phyloP scores from a whole-genome alignment of 768 basidiomycete genomes.

The Lentinula aciculospora region DNA sequence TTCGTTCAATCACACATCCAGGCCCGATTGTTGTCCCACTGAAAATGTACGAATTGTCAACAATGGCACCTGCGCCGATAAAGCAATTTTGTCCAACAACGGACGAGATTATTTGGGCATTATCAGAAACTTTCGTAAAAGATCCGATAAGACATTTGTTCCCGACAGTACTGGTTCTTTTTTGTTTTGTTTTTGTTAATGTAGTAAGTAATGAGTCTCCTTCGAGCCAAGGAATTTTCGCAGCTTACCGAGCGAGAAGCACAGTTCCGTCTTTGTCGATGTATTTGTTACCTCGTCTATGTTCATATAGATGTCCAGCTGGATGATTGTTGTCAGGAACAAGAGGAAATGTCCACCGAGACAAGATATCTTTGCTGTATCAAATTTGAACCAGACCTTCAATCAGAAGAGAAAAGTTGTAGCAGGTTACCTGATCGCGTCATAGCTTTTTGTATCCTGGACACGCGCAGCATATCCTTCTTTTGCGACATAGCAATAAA shows the following conservation, averaged over 20 bases:
- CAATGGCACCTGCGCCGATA: conserved; percentile 64
- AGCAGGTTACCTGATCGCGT: conserved; percentile 64
- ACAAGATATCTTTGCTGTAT: conserved; percentile 82
- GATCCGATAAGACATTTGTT: conserved; percentile 85
- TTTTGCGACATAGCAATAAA: conserved; percentile 84
- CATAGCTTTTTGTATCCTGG: conserved; percentile 89
- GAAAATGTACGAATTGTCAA: conserved; percentile 79
- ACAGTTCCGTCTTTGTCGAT: conserved; percentile 77
- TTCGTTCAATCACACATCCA: conserved; percentile 64
- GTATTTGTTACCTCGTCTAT: conserved; percentile 85
- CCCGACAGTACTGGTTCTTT: conserved; percentile 79
- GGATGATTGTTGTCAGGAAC: conserved; percentile 94
- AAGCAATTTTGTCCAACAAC: conserved; percentile 74
- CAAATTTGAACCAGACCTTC: background rate
- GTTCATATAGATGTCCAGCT: conserved; percentile 75
- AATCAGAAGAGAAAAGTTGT: background rate
- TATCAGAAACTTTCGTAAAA: conserved; percentile 58
- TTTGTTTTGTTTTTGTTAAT: conserved; percentile 37
- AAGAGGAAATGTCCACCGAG: conserved; percentile 92
- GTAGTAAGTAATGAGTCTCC: background rate
- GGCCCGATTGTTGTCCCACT: conserved; percentile 70
- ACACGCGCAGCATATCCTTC: conserved; percentile 92
- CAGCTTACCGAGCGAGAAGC: conserved; percentile 69
- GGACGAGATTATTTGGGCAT: conserved; percentile 61
- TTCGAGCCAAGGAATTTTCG: background rate